Base-by-base conservation (phyloP, 2,329 filamentous ascomycete species). In the Alternaria novae-zelandiae region DNA sequence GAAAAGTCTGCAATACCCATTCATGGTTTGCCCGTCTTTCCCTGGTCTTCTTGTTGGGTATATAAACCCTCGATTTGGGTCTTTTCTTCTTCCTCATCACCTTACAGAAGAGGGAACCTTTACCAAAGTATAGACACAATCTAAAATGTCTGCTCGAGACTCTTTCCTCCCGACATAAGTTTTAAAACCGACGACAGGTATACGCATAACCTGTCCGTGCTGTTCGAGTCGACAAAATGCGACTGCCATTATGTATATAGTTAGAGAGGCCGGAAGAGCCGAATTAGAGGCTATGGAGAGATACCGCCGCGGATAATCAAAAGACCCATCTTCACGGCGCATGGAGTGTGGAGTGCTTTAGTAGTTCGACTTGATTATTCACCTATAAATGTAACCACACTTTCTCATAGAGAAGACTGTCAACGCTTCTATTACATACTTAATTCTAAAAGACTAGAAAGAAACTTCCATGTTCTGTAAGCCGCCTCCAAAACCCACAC, bases 301-400 rank as follows among this genome's bases (percentile, higher is more conserved):
- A n/a, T n/a, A 0, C 13, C 0, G 2, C 15, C 15, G 32, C 4
- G 2, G 4, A 5, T 1, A 8, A 5, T n/a, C 0, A 36, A n/a
- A n/a, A 36, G 15, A 3, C 15, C 15, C 4, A 10, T 36, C 4
- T 3, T 36, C 15, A 36, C 8, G 3, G 32, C 7, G 0, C 8
- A n/a, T 36, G 7, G 2, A 10, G 8, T 9, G 7, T 1, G 32
- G 32, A 36, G 15, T n/a, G 15, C 8, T 36, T n/a, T 2, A 15
- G 0, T 36, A 0, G 15, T 8, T 9, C 4, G 15, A 36, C 32
- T 36, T n/a, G 4, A 3, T 21, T 21, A 21, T 21, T 21, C 21
- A 36, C 4, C 8, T n/a, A n/a, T n/a, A n/a, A n/a, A n/a, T n/a
- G n/a, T n/a, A n/a, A n/a, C n/a, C n/a, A n/a, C n/a, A n/a, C n/a